Base-by-base conservation (phyloP, 306 rosid genomes). In the Oxytropis ochrocephala region DNA sequence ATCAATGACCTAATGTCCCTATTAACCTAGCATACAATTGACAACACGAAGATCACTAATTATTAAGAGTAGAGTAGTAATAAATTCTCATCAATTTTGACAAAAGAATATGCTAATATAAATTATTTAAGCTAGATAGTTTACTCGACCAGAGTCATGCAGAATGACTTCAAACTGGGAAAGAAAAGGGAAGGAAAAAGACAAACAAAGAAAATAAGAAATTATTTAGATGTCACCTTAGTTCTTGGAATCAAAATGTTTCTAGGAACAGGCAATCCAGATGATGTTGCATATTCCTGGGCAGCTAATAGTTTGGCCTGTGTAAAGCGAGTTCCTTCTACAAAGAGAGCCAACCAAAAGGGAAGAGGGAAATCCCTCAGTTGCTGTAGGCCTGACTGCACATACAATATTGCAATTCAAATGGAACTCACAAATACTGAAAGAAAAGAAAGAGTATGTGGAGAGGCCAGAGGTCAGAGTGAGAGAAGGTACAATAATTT, bases 191-290 rank as follows among this genome's bases (percentile, higher is more conserved):
- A 49, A 43, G 53, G 51, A 53, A 61, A n/a, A 67, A 10, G 52
- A 33, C 13, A 24, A 58, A 9, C 8, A 42, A 5, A 55, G 8
- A 46, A 56, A 11, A 69, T 32, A 13, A 21, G 18, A 73, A 16
- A 38, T 38, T 19, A 36, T 8, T 30, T 51, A 27, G 32, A 64
- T 74, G 74, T 76, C 54, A 92, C 98, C 95, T 92, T 92, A 10
- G 98, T 92, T 75, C 96, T 93, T 76, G 98, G 98, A 81, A 89
- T 92, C 88, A 92, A 83, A 85, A 89, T 91, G 64, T 92, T 92
- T 80, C 88, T 81, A 59, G 98, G 96, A 67, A 89, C 75, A 56
- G 87, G 93, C 69, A 86, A 80, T 65, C 92, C 95, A 19, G 76
- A 57, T 41, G 96, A 73, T 53, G 79, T 41, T 72, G 98, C 98